These are phyloP conservation scores for Niebla homalea DNA, from an alignment of 495 filamentous ascomycete species.

Conservation along the genomic window DNA sequence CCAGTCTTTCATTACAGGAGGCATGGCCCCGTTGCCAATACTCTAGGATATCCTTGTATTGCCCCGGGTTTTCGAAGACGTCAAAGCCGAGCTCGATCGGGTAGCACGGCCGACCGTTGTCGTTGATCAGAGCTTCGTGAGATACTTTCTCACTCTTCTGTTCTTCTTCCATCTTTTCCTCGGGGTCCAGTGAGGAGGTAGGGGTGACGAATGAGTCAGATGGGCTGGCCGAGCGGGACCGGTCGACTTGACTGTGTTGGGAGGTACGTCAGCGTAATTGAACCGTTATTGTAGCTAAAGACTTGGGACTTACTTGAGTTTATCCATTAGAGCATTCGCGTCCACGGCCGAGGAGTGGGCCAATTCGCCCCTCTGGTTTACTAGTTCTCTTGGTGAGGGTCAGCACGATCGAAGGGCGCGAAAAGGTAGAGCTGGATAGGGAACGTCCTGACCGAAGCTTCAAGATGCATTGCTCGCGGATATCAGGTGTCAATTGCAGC, in stretches of 20 bases:
- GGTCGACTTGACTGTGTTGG: background rate
- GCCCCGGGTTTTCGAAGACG: background rate
- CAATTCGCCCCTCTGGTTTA: background rate
- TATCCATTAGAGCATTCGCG: background rate
- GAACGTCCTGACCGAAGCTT: background rate
- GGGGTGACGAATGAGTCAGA: background rate
- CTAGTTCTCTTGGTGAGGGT: background rate
- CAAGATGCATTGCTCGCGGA: background rate
- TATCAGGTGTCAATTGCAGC: background rate
- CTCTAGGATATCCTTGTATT: constrained; percentile 1
- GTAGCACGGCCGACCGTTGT: background rate
- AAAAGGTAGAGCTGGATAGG: background rate
- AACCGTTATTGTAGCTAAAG: background rate
- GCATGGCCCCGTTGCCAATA: background rate
- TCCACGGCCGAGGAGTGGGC: background rate
- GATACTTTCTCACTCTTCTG: background rate
- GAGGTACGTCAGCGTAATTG: background rate
- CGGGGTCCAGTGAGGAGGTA: background rate
- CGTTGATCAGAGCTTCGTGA: background rate
- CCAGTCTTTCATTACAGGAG: background rate
- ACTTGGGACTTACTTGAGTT: background rate
- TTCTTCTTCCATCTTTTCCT: background rate
- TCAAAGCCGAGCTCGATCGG: background rate
- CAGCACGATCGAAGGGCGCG: background rate
- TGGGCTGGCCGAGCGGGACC: background rate